Percentiles rank a stretch among this genome's conserved stretches.
These are phyloP conservation scores for Trichoderma simmonsii DNA, from an alignment of 2,329 filamentous ascomycete species.

Conservation along the genomic window DNA sequence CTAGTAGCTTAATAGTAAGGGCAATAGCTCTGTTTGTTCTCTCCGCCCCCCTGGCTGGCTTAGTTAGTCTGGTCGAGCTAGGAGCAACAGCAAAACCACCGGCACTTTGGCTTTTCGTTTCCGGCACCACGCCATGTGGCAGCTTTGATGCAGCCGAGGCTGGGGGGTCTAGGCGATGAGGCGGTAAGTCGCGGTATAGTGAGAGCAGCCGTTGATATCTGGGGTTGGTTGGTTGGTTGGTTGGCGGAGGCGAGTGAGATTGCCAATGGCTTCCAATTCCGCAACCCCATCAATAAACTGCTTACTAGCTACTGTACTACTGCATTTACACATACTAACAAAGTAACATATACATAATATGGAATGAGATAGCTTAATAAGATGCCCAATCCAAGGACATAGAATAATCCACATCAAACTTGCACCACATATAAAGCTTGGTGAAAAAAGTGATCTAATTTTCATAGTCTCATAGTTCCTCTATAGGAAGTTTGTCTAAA, in stretches of 20 bases:
- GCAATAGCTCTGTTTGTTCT: neutral
- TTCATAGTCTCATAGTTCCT: conserved; percentile 8
- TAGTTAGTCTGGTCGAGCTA: neutral
- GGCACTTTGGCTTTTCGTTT: neutral
- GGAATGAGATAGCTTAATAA: neutral
- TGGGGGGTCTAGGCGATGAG: neutral
- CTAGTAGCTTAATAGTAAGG: neutral
- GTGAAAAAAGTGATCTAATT: neutral
- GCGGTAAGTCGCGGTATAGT: neutral
- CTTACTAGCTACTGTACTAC: neutral
- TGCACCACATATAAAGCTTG: neutral
- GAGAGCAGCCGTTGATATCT: neutral
- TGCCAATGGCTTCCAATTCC: neutral
- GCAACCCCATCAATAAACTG: neutral
- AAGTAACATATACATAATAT: neutral
- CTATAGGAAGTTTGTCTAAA: neutral
- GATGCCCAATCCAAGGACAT: neutral
- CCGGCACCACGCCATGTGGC: neutral
- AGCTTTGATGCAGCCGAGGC: neutral
- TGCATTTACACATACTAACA: neutral
- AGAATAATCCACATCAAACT: neutral
- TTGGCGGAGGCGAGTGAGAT: neutral
- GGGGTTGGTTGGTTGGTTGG: neutral
- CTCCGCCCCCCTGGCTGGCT: neutral
- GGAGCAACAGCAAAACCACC: neutral